Conservation (phyloP, 2,329 filamentous ascomycete species). For the Phaeomoniella chlamydospora region DNA sequence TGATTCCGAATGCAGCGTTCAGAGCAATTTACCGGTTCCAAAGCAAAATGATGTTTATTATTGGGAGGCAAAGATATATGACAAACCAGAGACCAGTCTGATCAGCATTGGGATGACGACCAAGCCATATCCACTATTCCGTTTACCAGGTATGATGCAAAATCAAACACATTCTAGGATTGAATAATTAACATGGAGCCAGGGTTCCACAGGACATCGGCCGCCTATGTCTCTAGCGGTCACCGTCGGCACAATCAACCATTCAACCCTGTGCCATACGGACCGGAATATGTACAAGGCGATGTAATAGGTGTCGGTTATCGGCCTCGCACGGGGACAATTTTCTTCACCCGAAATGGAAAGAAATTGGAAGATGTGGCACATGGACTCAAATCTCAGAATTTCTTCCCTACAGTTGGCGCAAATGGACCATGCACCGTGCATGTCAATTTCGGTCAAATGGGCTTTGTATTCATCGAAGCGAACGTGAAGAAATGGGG, state of each 20-base stretch:
- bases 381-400: constrained; percentile 84
- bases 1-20: constrained; percentile 92
- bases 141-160: constrained; percentile 78
- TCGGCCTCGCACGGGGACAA: constrained; percentile 78
- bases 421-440: constrained; percentile 85
- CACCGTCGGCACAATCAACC: constrained; percentile 85
- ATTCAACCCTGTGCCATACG: constrained; percentile 67
- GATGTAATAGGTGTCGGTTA: constrained; percentile 95
- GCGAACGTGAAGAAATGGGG: constrained; percentile 99
- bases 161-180: constrained; percentile 1
- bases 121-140: constrained; percentile 91
- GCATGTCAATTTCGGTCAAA: constrained; percentile 95
- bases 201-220: constrained; percentile 87
- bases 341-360: constrained; percentile 97
- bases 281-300: constrained; percentile 73
- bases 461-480: constrained; percentile 97
- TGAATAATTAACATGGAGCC: constrained; percentile 6
- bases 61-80: constrained; percentile 97
- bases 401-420: constrained; percentile 95
- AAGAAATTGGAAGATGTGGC: constrained; percentile 92
- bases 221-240: constrained; percentile 81
- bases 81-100: constrained; percentile 79
- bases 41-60: constrained; percentile 99
- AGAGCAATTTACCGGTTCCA: constrained; percentile 89
- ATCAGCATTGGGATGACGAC: constrained; percentile 90